Evolutionary conservation across 2,329 filamentous ascomycete species (phyloP), one percentile per base, ranked within the genome.

Genomic region (Venturia asperata): DNA sequence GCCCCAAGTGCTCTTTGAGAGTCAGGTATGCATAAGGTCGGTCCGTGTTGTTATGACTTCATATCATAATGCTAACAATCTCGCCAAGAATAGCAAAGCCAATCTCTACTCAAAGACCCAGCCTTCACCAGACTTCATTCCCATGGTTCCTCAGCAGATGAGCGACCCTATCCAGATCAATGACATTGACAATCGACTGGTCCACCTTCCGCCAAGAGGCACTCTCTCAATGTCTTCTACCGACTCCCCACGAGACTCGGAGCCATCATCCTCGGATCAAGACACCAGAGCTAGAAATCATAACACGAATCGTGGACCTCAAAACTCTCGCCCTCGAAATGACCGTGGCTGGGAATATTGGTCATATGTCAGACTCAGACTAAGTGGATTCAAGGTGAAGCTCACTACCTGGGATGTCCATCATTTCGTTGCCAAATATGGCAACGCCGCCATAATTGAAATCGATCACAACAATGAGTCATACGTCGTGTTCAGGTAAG

Each of bases 401-500:
- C 42, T 21, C 27, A 62, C 9, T 10, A 65, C 64, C 2, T 63
- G 64, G 64, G 64, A 62, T 3, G 24, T 65, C 7, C 27, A 65
- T 41, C 21, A n/a, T 11, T 17, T 39, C 10, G 30, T 62, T 30
- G 37, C 47, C 19, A 17, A 13, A 34, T 65, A 45, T 27, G 64
- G 64, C 55, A 42, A 63, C 27, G 42, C 62, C 17, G 5, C 45
- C n/a, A 27, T 6, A 7, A 47, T 65, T 37, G 24, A 65, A n/a
- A 34, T 65, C 11, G 24, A 37, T 39, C 17, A 3, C 21, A 65
- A 30, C 10, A 34, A 62, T 15, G 39, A 47, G 21, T 34, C 43
- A 3, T 61, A 37, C 30, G 55, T 65, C 7, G 41, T 47, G 19
- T 65, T 65, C 43, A 43, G 41, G 63, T 65, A 61, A 37, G 63